phyloP scores from a whole-genome alignment of 148 eudicot genomes.

The Chenopodium album region DNA sequence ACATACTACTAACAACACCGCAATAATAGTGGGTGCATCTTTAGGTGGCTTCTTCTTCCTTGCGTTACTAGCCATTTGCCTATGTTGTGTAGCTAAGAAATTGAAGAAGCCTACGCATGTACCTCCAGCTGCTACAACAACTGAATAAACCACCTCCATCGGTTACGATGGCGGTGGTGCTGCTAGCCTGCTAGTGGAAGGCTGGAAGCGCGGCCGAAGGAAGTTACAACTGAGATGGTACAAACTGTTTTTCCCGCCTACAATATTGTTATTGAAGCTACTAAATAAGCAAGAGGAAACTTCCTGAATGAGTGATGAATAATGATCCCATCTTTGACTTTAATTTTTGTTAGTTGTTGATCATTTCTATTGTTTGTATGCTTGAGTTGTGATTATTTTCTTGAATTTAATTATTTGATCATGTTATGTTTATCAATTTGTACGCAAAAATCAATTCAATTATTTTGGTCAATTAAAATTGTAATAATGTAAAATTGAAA shows the following conservation, averaged over 20 bases:
- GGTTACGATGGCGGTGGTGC: background rate
- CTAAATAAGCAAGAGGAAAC: background rate
- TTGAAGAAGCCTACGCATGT: slow-evolving; percentile 34
- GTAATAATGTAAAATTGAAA: background rate
- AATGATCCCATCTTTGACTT: too few species aligned
- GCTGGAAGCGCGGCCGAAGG: background rate
- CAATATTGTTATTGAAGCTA: background rate
- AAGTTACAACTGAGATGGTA: background rate
- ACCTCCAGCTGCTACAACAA: slow-evolving; percentile 29
- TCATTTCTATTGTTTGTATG: background rate
- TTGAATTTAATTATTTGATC: background rate
- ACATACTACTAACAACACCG: slow-evolving; percentile 30
- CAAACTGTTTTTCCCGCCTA: too few species aligned
- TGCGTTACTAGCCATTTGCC: slow-evolving; percentile 49
- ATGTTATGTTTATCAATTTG: background rate
- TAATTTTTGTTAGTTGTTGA: too few species aligned
- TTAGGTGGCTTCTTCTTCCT: slow-evolving; percentile 58
- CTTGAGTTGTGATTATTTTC: background rate
- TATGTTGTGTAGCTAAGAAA: slow-evolving; percentile 54
- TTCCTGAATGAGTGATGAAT: background rate
- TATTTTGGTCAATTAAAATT: background rate
- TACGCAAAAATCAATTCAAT: background rate
- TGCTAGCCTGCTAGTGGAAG: too few species aligned
- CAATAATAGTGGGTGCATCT: slow-evolving; percentile 45
- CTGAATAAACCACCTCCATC: background rate